Percentiles rank a stretch among this genome's conserved stretches.
Evolutionary conservation across 1,284 basidiomycete species (phyloP).

Genomic region (Tetrapyrgos nigripes): DNA sequence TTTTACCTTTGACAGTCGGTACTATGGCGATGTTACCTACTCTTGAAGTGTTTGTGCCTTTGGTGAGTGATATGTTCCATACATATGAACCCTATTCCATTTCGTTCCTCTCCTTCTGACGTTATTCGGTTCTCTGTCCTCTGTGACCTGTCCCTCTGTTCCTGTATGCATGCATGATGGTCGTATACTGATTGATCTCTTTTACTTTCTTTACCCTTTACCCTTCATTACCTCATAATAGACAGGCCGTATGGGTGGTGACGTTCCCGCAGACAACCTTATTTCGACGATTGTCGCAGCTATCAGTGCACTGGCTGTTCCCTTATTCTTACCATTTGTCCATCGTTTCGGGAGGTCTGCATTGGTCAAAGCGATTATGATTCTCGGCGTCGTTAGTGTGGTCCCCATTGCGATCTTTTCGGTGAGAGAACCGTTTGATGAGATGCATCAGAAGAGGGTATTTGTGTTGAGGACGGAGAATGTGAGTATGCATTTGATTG

Average conservation of each 20-base stretch:
- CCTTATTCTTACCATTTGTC: constrained; percentile 76
- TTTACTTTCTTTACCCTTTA: background rate
- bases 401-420: constrained; percentile 69
- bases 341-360: constrained; percentile 68
- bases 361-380: constrained; percentile 37
- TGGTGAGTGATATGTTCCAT: no score
- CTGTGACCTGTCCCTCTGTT: background rate
- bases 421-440: constrained; percentile 75
- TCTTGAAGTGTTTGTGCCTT: constrained; percentile 90
- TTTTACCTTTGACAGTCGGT: constrained; percentile 71
- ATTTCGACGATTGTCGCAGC: constrained; percentile 80
- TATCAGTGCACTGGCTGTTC: constrained; percentile 66
- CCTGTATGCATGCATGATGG: no score
- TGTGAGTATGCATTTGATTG: constrained; percentile 49
- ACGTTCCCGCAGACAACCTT: constrained; percentile 88
- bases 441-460: constrained; percentile 87
- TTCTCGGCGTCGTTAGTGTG: constrained; percentile 53
- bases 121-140: background rate
- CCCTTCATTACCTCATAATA: constrained; percentile 30
- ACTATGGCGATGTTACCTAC: constrained; percentile 75
- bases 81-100: no score
- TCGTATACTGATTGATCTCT: no score
- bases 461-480: constrained; percentile 91
- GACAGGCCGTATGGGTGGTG: constrained; percentile 79
- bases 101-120: background rate